Percentiles rank a stretch among this genome's conserved stretches.
phyloP scores from a whole-genome alignment of 2,329 filamentous ascomycete species.

The Ascochyta lentis region DNA sequence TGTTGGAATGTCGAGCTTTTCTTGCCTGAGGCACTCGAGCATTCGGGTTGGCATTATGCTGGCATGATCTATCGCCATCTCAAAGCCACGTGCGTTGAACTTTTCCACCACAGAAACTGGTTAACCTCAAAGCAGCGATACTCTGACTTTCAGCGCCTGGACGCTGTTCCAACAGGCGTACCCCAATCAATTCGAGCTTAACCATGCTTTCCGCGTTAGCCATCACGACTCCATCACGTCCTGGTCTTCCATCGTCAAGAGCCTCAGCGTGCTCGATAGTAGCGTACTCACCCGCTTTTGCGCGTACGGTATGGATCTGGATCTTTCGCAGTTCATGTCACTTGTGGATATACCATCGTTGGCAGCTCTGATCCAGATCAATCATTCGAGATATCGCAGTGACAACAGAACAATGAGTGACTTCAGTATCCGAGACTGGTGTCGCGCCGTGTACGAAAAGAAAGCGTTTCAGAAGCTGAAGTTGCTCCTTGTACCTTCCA shows the following conservation, averaged over 20 bases:
- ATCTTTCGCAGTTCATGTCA: conserved; percentile 1
- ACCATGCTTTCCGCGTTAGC: neutral
- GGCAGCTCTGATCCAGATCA: neutral
- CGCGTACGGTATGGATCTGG: neutral
- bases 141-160: conserved; percentile 6
- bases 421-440: neutral
- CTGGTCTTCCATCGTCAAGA: conserved; percentile 2
- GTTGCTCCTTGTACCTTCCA: neutral
- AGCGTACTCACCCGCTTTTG: conserved; percentile 4
- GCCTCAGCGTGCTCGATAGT: neutral
- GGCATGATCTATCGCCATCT: neutral
- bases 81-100: neutral
- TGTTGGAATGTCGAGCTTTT: conserved; percentile 1
- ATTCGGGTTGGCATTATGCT: neutral
- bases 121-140: neutral
- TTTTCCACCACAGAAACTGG: neutral
- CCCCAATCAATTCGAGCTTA: neutral
- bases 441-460: conserved; percentile 5
- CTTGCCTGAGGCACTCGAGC: conserved; percentile 4
- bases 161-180: conserved; percentile 1
- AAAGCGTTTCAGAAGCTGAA: neutral
- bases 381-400: neutral
- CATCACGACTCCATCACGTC: neutral
- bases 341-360: neutral
- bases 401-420: too few species aligned